A percentile compares a stretch with the other conserved stretches of the same genome.
These are phyloP conservation scores for Nakazawaea ishiwadae DNA, from an alignment of 805 yeast genomes.

Conservation along the genomic window DNA sequence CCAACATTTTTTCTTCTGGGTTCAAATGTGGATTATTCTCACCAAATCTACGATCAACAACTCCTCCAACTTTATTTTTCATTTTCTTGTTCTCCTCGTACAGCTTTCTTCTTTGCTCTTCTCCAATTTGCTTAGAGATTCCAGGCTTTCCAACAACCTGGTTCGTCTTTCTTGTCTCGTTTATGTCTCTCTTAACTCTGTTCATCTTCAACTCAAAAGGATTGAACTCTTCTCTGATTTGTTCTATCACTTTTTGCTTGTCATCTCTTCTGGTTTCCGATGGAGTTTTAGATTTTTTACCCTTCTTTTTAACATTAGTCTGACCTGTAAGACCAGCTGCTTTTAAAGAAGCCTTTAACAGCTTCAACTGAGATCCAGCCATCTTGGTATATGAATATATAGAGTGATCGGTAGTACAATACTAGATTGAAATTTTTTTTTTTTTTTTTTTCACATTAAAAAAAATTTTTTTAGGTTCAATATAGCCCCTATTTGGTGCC, in stretches of 20 bases:
- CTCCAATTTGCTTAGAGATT: constrained; percentile 62
- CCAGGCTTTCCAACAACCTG: constrained; percentile 66
- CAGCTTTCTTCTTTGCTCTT: constrained; percentile 53
- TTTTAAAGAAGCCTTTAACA: constrained; percentile 71
- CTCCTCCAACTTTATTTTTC: constrained; percentile 71
- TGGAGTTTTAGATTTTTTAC: constrained; percentile 46
- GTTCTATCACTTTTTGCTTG: constrained; percentile 46
- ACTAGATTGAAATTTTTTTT: constrained; percentile 2
- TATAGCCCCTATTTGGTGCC: too few relatives aligned
- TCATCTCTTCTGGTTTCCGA: constrained; percentile 70
- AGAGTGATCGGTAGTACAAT: background rate
- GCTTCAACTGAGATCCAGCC: constrained; percentile 89
- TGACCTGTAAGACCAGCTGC: constrained; percentile 85
- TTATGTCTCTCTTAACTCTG: constrained; percentile 54
- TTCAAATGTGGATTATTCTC: constrained; percentile 67
- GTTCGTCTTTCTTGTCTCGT: constrained; percentile 36
- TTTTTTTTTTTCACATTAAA: too few relatives aligned
- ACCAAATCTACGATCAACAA: constrained; percentile 88
- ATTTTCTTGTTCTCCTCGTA: constrained; percentile 60
- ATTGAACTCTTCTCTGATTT: constrained; percentile 79
- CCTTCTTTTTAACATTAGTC: constrained; percentile 59
- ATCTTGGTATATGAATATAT: constrained; percentile 24
- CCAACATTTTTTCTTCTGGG: constrained; percentile 93
- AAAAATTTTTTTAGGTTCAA: too few relatives aligned
- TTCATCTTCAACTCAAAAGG: constrained; percentile 81